Conservation (phyloP, 2,329 filamentous ascomycete genomes). For the Mycosphaerella arachidis region DNA sequence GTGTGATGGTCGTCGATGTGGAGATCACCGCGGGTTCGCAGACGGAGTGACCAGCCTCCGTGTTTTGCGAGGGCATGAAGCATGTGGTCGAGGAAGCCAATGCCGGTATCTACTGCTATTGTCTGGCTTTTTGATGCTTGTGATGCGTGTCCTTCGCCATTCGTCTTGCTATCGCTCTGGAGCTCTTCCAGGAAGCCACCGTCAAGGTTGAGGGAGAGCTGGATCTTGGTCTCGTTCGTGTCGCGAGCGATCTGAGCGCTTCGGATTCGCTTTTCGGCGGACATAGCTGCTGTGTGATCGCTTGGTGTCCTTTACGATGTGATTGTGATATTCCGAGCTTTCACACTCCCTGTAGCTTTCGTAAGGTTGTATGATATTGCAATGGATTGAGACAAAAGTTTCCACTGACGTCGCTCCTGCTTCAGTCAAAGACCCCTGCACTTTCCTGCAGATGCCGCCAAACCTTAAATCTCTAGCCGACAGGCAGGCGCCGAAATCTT, state of each 20-base stretch:
- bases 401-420: constrained; percentile 3
- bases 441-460: constrained; percentile 1
- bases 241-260: constrained; percentile 77
- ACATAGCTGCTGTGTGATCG: constrained; percentile 17
- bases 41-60: constrained; percentile 82
- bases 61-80: constrained; percentile 95
- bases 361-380: background rate
- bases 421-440: constrained; percentile 6
- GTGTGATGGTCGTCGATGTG: constrained; percentile 99
- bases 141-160: constrained; percentile 67
- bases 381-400: constrained; percentile 2
- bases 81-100: constrained; percentile 99
- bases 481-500: constrained; percentile 8
- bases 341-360: background rate
- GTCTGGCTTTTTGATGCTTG: constrained; percentile 80
- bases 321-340: background rate
- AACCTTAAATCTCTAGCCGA: constrained; percentile 8
- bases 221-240: constrained; percentile 98
- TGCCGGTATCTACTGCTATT: constrained; percentile 85
- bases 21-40: constrained; percentile 81
- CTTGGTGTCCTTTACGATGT: background rate
- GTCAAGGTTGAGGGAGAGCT: constrained; percentile 87
- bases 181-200: constrained; percentile 59
- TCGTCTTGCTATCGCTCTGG: constrained; percentile 27
- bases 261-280: constrained; percentile 44